Percentiles rank a stretch among this genome's conserved stretches.
phyloP scores from a whole-genome alignment of 306 rosid genomes.

The Pyrus communis region DNA sequence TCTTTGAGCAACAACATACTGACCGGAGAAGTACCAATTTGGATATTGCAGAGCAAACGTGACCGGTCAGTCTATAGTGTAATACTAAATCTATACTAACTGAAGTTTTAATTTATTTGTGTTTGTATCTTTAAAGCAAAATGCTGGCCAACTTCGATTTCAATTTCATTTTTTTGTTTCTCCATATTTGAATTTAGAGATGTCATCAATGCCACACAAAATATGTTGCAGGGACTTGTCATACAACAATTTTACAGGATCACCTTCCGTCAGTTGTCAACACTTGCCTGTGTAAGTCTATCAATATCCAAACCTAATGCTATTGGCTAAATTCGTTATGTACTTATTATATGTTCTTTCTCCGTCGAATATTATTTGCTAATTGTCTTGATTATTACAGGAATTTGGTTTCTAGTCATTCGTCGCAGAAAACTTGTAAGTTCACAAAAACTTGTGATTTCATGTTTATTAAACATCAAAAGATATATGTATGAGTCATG shows the following conservation, averaged over 20 bases:
- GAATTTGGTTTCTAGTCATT: conserved; percentile 63
- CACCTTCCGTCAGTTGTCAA: conserved; percentile 19
- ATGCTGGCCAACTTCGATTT: not conserved
- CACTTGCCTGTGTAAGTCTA: conserved; percentile 46
- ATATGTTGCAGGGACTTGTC: conserved; percentile 68
- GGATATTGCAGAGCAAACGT: conserved; percentile 27
- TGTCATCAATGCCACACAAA: conserved; percentile 1
- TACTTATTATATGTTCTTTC: not conserved
- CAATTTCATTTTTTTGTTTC: not conserved
- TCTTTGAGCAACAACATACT: conserved; percentile 66
- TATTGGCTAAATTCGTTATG: not conserved
- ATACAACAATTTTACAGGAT: conserved; percentile 56
- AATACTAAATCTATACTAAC: no score
- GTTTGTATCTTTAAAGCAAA: not conserved
- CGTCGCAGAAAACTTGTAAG: conserved; percentile 38
- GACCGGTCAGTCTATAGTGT: conserved; percentile 37
- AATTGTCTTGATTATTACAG: conserved; percentile 22
- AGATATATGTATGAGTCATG: not conserved
- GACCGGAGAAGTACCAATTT: conserved; percentile 48
- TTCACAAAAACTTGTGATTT: not conserved
- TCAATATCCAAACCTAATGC: not conserved
- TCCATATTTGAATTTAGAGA: not conserved
- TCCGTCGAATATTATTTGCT: not conserved
- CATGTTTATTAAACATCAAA: not conserved
- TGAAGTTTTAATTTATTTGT: not conserved